Evolutionary conservation across 345 rosid genomes (phyloP).

Genomic region (thale cress (Arabidopsis thaliana)): DNA sequence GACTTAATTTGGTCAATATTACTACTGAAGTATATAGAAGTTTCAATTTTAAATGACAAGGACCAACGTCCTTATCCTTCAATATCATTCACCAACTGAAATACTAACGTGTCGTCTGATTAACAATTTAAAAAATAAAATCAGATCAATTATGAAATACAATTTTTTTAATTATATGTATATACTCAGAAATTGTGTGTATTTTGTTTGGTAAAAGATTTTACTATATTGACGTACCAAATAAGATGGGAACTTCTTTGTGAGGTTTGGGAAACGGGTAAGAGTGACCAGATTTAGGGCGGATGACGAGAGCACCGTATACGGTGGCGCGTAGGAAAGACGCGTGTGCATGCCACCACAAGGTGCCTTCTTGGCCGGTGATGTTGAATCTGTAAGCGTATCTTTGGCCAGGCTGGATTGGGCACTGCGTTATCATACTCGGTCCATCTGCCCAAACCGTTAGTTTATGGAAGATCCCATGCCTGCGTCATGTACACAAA

Average conservation of each 20-base stretch:
- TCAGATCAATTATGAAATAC: too few species aligned
- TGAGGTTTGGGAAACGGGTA: constrained; percentile 86
- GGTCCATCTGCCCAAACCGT: constrained; percentile 95
- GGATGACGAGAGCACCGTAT: constrained; percentile 80
- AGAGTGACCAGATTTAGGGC: constrained; percentile 59
- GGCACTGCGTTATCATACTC: constrained; percentile 75
- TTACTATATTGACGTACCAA: constrained; percentile 51
- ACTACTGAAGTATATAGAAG: not conserved
- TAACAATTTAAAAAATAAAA: not conserved
- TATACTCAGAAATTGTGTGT: not conserved
- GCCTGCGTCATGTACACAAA: constrained; percentile 56
- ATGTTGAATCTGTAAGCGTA: constrained; percentile 71
- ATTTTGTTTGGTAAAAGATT: too few species aligned
- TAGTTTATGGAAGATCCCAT: constrained; percentile 69
- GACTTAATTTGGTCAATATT: constrained; percentile 10
- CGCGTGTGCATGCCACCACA: constrained; percentile 95
- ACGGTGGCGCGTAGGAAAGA: constrained; percentile 82
- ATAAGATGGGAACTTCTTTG: constrained; percentile 70
- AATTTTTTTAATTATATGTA: not conserved
- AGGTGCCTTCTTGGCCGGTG: constrained; percentile 79
- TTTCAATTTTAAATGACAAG: not conserved
- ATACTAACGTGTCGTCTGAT: constrained; percentile 12
- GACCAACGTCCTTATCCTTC: constrained; percentile 9
- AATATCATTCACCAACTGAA: constrained; percentile 23
- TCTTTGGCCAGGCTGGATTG: constrained; percentile 65